phyloP scores from a whole-genome alignment of 768 basidiomycete species.

The Termitomyces heimii region DNA sequence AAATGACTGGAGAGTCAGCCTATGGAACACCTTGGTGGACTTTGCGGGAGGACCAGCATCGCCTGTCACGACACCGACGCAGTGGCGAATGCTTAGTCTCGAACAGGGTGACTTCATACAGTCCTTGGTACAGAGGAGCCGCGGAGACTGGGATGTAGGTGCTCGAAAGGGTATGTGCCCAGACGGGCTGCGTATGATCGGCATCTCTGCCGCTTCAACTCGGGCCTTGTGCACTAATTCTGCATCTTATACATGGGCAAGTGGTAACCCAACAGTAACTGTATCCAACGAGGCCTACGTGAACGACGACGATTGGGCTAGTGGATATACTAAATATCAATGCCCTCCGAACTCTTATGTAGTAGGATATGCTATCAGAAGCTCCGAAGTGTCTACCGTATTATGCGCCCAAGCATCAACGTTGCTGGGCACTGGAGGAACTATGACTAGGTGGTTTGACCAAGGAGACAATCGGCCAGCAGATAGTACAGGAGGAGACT shows the following conservation, averaged over 20 bases:
- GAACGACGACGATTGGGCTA: constrained; percentile 10
- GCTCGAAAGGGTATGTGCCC: constrained; percentile 14
- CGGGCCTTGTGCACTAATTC: constrained; percentile 10
- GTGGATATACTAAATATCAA: constrained; percentile 13
- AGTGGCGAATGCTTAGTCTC: constrained; percentile 13
- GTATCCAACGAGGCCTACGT: constrained; percentile 9
- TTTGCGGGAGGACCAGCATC: background rate
- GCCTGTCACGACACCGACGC: constrained; percentile 2
- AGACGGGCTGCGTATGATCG: constrained; percentile 12
- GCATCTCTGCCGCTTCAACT: constrained; percentile 9
- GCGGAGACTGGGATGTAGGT: constrained; percentile 12
- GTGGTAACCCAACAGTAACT: constrained; percentile 7
- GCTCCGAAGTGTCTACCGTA: constrained; percentile 7
- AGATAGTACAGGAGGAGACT: constrained; percentile 9
- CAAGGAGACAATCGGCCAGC: constrained; percentile 6
- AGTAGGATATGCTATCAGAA: constrained; percentile 12
- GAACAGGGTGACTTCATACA: constrained; percentile 12
- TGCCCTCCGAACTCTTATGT: constrained; percentile 10
- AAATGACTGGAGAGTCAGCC: constrained; percentile 8
- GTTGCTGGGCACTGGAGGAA: constrained; percentile 4
- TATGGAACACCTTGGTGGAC: constrained; percentile 8
- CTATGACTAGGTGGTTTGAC: constrained; percentile 12
- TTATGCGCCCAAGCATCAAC: constrained; percentile 7
- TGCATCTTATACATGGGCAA: constrained; percentile 7
- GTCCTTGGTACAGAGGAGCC: constrained; percentile 4